Percentiles rank a stretch among this genome's conserved stretches.
Conservation (phyloP, 2,329 filamentous ascomycete genomes). For the Ceratocystis huliohia region DNA sequence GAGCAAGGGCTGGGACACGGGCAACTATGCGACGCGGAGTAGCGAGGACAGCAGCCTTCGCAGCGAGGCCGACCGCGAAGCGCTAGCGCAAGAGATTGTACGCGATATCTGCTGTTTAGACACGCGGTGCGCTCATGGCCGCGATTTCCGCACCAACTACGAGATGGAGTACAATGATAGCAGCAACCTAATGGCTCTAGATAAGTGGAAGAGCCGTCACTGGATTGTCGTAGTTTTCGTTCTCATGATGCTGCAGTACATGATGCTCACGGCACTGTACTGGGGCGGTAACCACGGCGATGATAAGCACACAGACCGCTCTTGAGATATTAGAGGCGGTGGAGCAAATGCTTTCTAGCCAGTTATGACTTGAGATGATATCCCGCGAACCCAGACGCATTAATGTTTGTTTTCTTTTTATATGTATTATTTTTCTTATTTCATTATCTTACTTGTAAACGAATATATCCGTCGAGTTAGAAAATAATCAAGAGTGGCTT, state of each 20-base stretch:
- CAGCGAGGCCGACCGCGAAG: background rate
- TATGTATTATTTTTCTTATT: background rate
- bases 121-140: constrained; percentile 7
- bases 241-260: constrained; percentile 11
- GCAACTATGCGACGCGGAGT: background rate
- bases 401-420: background rate
- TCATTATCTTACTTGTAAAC: background rate
- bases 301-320: constrained; percentile 3
- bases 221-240: constrained; percentile 7
- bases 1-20: constrained; percentile 39
- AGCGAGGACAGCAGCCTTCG: constrained; percentile 5
- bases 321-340: background rate
- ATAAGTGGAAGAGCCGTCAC: constrained; percentile 11
- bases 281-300: background rate
- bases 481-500: background rate
- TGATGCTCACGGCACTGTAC: constrained; percentile 10
- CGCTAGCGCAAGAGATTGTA: constrained; percentile 4
- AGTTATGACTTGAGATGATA: constrained; percentile 6
- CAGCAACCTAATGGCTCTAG: background rate
- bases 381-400: constrained; percentile 8
- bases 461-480: background rate
- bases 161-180: background rate
- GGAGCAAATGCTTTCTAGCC: background rate
- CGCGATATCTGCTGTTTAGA: constrained; percentile 13
- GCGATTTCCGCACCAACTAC: background rate